These are phyloP conservation scores for Corinectria fuckeliana DNA, from an alignment of 2,329 filamentous ascomycete genomes.

Conservation along the genomic window DNA sequence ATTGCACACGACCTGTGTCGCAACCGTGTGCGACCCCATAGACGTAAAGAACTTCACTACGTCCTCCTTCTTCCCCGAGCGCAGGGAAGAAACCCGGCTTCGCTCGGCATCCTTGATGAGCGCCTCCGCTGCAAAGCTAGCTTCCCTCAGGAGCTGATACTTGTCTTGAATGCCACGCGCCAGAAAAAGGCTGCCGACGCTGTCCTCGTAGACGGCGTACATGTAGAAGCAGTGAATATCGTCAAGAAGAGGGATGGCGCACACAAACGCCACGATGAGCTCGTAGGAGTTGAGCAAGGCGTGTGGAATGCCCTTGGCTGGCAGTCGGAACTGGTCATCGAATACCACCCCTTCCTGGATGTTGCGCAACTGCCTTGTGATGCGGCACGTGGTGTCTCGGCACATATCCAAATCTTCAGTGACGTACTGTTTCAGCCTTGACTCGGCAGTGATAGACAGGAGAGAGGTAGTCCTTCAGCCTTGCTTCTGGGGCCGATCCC, in stretches of 20 bases:
- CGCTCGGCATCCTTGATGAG: not conserved
- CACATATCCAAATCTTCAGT: not conserved
- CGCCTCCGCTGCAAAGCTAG: not conserved
- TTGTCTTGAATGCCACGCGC: not conserved
- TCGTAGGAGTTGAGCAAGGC: not conserved
- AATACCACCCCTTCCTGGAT: not conserved
- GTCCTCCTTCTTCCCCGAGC: not conserved
- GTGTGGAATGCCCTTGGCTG: not conserved
- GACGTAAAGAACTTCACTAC: conserved; percentile 2
- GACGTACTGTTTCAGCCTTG: not conserved
- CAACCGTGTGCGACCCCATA: not conserved
- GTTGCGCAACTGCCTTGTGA: not conserved
- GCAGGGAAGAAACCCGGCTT: not conserved
- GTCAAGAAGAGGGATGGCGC: not conserved
- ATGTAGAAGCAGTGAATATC: conserved; percentile 1
- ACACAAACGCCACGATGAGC: conserved; percentile 1
- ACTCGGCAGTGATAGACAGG: not conserved
- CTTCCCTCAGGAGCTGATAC: not conserved
- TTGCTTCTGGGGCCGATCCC: not conserved
- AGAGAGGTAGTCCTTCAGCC: not conserved
- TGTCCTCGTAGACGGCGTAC: not conserved
- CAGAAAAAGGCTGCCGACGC: not conserved
- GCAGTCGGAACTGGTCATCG: not conserved
- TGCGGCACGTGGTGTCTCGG: not conserved
- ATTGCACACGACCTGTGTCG: conserved; percentile 1